Evolutionary conservation across 2,329 filamentous ascomycete species (phyloP), one percentile per base, ranked within the genome.

Genomic region (Raffaelea albimanens): DNA sequence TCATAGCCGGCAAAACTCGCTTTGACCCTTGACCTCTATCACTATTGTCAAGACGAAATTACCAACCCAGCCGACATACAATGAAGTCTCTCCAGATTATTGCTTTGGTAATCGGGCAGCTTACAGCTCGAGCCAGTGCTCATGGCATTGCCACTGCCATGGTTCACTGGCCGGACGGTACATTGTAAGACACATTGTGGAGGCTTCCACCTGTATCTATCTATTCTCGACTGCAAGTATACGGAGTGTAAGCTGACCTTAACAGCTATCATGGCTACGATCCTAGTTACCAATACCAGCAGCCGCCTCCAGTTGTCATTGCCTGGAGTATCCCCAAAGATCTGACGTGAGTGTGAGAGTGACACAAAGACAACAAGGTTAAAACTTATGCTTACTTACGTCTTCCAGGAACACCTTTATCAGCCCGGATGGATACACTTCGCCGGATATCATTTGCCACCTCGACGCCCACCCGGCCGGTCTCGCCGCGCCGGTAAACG

Each of bases 311-410:
- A 2, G 55, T 55, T 14, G 57, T 62, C 29, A 54, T 61, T 33
- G 57, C 57, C 33, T 61, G 59, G 59, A 56, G 58, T 9, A 57
- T 58, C 2, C 58, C 61, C 3, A 52, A 61, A 19, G 60, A 61
- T 43, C 50, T 61, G 22, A 56, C 58, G 58, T 58, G 52, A 33
- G 54, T 45, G n/a, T n/a, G n/a, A n/a, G n/a, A n/a, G n/a, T n/a
- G n/a, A n/a, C n/a, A n/a, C n/a, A n/a, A n/a, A n/a, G n/a, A n/a
- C n/a, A n/a, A n/a, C n/a, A n/a, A n/a, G n/a, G n/a, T n/a, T n/a
- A n/a, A n/a, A n/a, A n/a, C n/a, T n/a, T n/a, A n/a, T 29, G 25
- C 25, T 29, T 29, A 13, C 13, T 29, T 13, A 7, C 25, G 7
- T 21, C 21, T n/a, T 18, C 29, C 34, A 58, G 56, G 43, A 62